Base-by-base conservation (phyloP, 352 stramenopile species). In the Phytopythium aichiense region DNA sequence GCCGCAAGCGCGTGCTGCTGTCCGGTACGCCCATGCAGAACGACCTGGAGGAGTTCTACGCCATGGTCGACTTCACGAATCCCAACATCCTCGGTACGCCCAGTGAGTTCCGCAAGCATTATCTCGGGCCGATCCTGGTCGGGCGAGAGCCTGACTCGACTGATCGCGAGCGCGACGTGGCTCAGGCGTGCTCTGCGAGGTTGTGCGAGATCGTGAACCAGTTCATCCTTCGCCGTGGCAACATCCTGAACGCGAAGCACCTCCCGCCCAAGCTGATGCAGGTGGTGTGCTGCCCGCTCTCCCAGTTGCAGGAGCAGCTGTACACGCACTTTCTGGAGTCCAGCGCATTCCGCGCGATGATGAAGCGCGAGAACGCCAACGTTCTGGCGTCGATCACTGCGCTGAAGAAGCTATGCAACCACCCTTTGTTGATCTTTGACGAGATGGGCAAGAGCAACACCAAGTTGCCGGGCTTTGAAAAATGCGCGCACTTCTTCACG, bases 11-110 rank as follows among this genome's bases (percentile, higher is more conserved):
- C 38, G 89, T 99, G 7, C 68, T 99, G 42, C 68, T 99, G 6
- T 99, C 96, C 0, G 97, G 97, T 33, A 99, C 97, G 20, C 97
- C 96, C 2, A 99, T 99, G 94, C 96, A 99, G 65, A 99, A 99
- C 66, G 96, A 99, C 77, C 72, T 99, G 18, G 88, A 98, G 57
- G 97, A 99, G 66, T 99, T 99, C 66, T 99, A 95, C 65, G 96
- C 97, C 8, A 99, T 99, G 96, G 96, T 94, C 9, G 84, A 94
- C 56, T 95, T 95, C 55, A 95, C 88, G 1, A 95, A 94, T 56
- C 84, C 87, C 5, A 88, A 91, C 60, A 92, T 96, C 45, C 73
- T 95, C 16, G 88, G 85, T 7, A 76, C 77, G 0, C 76, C 83
- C 43, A 91, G 74, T 38, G 91, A 98, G 50, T 99, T 99, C 73